These are phyloP conservation scores for Paramyrothecium sp. DNA, from an alignment of 2,329 filamentous ascomycete species.

Conservation along the genomic window DNA sequence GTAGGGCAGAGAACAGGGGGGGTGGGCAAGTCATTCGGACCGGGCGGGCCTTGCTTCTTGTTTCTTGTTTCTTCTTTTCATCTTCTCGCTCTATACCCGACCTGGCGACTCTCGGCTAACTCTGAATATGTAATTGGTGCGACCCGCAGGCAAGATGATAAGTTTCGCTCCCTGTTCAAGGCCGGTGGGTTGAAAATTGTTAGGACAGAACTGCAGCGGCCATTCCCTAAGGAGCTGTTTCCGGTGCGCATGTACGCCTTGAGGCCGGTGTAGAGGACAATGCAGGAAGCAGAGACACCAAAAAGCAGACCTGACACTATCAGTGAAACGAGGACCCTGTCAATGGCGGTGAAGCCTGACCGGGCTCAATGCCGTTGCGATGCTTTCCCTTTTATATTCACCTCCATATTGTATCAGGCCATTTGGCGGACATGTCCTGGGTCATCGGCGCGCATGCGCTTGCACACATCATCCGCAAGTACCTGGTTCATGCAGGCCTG, in stretches of 20 bases:
- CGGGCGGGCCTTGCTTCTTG: neutral
- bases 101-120: neutral
- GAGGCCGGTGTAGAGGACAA: neutral
- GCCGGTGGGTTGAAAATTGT: slow-evolving; percentile 68
- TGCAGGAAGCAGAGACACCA: neutral
- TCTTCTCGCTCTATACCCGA: neutral
- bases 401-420: neutral
- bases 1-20: neutral
- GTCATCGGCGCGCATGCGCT: neutral
- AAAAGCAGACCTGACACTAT: too few relatives aligned
- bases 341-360: slow-evolving; percentile 5
- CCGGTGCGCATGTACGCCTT: slow-evolving; percentile 80
- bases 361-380: neutral
- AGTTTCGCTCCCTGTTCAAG: slow-evolving; percentile 68
- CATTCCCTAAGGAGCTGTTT: slow-evolving; percentile 57
- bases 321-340: too few relatives aligned
- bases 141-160: slow-evolving; percentile 50
- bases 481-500: neutral
- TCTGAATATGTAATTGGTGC: slow-evolving; percentile 3
- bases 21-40: neutral
- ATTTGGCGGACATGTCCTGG: neutral
- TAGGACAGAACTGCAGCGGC: slow-evolving; percentile 68
- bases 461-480: neutral
- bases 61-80: neutral
- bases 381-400: neutral